phyloP scores from a whole-genome alignment of 176 grass and related monocot genomes.

The Phoenix dactylifera region DNA sequence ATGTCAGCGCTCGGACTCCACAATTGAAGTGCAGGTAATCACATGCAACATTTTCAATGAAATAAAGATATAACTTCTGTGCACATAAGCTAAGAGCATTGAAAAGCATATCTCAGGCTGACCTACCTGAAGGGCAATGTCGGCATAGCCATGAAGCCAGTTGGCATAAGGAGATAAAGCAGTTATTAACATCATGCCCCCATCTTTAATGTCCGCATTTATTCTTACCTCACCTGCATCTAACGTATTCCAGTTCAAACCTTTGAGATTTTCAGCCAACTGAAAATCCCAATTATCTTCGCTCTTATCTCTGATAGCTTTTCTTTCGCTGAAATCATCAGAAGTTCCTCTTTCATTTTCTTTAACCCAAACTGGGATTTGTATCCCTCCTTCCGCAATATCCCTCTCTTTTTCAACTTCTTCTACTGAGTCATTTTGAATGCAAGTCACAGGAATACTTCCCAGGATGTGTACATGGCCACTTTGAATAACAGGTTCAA shows the following conservation, averaged over 20 bases:
- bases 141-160: conserved; percentile 95
- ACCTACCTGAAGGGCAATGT: conserved; percentile 82
- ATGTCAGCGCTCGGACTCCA: too few species aligned
- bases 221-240: conserved; percentile 83
- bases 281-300: conserved; percentile 94
- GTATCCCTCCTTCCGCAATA: conserved; percentile 56
- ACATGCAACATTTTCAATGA: not conserved
- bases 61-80: not conserved
- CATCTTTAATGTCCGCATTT: conserved; percentile 98
- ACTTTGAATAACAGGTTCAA: conserved; percentile 81
- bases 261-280: conserved; percentile 92
- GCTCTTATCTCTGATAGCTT: conserved; percentile 60
- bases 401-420: conserved; percentile 45
- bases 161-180: conserved; percentile 84
- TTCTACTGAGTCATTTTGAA: conserved; percentile 57
- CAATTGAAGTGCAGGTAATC: too few species aligned
- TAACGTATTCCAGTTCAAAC: conserved; percentile 87
- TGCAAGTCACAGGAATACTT: conserved; percentile 81
- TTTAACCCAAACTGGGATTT: conserved; percentile 85
- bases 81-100: not conserved
- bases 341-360: conserved; percentile 40
- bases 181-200: conserved; percentile 89
- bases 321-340: conserved; percentile 70
- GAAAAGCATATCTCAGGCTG: not conserved
- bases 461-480: conserved; percentile 95